These are phyloP conservation scores for Pleurotus tuber-regium DNA, from an alignment of 768 basidiomycete genomes.

Conservation along the genomic window DNA sequence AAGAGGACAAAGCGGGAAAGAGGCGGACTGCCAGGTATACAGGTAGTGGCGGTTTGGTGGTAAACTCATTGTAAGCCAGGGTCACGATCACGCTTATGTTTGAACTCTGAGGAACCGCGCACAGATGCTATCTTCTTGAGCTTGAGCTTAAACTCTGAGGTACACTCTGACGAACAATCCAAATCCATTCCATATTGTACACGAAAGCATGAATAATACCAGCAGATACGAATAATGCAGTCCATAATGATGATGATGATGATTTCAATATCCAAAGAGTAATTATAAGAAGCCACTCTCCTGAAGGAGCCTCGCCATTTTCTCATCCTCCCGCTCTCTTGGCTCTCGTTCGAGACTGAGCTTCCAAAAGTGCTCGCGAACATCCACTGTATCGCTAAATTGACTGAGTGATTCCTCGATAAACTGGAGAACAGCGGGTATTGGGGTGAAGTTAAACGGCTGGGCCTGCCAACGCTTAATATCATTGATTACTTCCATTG, in stretches of 20 bases:
- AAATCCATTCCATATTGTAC: slow-evolving; percentile 11
- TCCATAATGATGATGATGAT: slow-evolving; percentile 5
- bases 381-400: slow-evolving; percentile 64
- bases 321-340: slow-evolving; percentile 93
- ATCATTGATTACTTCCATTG: slow-evolving; percentile 95
- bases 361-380: slow-evolving; percentile 80
- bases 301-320: slow-evolving; percentile 88
- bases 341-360: slow-evolving; percentile 88
- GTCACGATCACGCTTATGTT: background rate
- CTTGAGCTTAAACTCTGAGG: too few relatives aligned
- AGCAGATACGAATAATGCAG: slow-evolving; percentile 16
- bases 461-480: slow-evolving; percentile 95
- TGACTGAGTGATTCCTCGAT: slow-evolving; percentile 77
- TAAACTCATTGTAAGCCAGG: background rate
- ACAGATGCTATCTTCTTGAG: background rate
- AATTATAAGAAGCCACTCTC: slow-evolving; percentile 82
- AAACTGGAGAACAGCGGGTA: slow-evolving; percentile 66
- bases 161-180: background rate
- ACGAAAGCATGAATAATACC: slow-evolving; percentile 12
- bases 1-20: background rate
- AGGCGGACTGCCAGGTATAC: background rate
- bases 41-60: background rate
- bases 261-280: slow-evolving; percentile 11
- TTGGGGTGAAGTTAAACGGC: slow-evolving; percentile 79
- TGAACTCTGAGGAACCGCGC: background rate